Conservation (phyloP, 1,139 yeast species). For the Zygosaccharomyces pseudobailii region DNA sequence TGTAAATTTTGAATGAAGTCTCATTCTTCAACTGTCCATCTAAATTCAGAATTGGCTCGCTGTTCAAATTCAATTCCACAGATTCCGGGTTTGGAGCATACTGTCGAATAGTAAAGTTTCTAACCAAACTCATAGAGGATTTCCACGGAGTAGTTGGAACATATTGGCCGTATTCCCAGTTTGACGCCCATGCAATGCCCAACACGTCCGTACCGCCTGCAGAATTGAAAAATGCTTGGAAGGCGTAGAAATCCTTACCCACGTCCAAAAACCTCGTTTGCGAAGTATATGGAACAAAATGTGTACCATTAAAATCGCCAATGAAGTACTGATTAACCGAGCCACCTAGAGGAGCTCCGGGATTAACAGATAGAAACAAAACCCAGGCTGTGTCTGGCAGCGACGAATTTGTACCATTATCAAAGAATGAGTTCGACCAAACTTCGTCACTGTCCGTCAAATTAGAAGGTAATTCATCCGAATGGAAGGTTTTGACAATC, state of each 20-base stretch:
- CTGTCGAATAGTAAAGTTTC: conserved; percentile 31
- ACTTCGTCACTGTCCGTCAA: no score
- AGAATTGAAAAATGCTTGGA: conserved; percentile 33
- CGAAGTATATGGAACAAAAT: conserved; percentile 32
- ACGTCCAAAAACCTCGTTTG: conserved; percentile 32
- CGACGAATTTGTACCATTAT: conserved; percentile 11
- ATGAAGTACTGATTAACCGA: conserved; percentile 38
- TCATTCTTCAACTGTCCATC: not conserved
- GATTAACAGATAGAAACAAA: conserved; percentile 36
- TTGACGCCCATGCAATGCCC: conserved; percentile 39
- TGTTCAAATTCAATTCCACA: conserved; percentile 22
- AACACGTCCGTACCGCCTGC: conserved; percentile 22
- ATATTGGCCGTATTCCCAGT: conserved; percentile 37
- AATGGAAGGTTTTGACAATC: conserved; percentile 4
- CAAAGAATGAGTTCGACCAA: no score
- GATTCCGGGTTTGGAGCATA: conserved; percentile 27
- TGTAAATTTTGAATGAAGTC: no score
- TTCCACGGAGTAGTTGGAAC: conserved; percentile 37
- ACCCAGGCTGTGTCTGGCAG: conserved; percentile 30
- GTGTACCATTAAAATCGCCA: conserved; percentile 39
- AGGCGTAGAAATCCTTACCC: conserved; percentile 38
- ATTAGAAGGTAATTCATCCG: no score
- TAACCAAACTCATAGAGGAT: conserved; percentile 34
- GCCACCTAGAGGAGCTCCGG: conserved; percentile 40
- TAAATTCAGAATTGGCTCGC: conserved; percentile 23